Base-by-base conservation (phyloP, 1,284 basidiomycete species). In the Stygiomarasmius scandens region DNA sequence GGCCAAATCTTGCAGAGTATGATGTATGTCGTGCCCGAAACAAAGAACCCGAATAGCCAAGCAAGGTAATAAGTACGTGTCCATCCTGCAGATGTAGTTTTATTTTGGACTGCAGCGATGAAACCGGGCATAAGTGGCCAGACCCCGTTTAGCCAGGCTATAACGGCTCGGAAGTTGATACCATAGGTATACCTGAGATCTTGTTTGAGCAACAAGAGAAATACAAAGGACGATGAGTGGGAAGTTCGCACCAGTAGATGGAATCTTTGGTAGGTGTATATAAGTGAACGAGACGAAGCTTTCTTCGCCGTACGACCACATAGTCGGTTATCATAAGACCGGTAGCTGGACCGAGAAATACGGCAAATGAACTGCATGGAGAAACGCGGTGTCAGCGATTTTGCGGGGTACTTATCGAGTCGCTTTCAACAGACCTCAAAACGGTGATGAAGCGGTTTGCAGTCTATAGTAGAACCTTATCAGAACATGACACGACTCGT, bases 121-220 rank as follows among this genome's bases (percentile, higher is more conserved):
- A 53, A 53, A 5, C 51, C 51, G 3, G 51, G 51, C 51, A 53
- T 53, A 16, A 53, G 51, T 5, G 51, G 51, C 51, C 51, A 53
- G 14, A 53, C 51, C 23, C 51, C 51, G 19, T 41, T 53, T n/a
- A 53, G 25, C 51, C 51, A 53, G 4, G 51, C 51, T 10, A 53
- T 3, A 16, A 45, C 41, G 20, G 51, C 51, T 10, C 51, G 51
- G 20, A 53, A n/a, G 24, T 53, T 53, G 51, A 53, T 41, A 10
- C 51, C 51, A 25, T 53, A 44, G 9, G 51, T 53, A 25, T 53
- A 44, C 51, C 51, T 53, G 11, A n/a, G 12, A 32, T 32, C n/a
- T 4, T 16, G 14, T 16, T 41, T 41, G 11, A 19, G 38, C 38
- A 41, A 41, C 8, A 41, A 16, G 38, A 5, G 11, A 16, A 41